Evolutionary conservation across 352 stramenopile species (phyloP).

Genomic region (Halophytophthora batemanensis): DNA sequence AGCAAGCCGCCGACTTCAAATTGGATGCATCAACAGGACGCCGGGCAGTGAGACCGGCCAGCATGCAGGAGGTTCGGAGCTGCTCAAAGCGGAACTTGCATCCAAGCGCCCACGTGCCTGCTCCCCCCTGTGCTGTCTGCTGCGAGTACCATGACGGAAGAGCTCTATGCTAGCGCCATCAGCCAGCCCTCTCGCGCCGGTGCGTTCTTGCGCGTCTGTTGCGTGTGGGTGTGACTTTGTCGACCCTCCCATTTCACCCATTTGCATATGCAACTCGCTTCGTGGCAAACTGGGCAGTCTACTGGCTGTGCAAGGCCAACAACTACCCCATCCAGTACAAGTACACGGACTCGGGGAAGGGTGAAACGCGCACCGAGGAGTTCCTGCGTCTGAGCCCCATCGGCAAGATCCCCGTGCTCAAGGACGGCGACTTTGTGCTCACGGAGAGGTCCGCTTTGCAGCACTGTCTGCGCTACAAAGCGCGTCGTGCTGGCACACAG

Average conservation of each 20-base stretch:
- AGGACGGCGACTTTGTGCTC: slow-evolving; percentile 65
- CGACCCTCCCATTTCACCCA: too few relatives aligned
- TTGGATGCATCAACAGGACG: slow-evolving; percentile 24
- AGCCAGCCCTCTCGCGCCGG: slow-evolving; percentile 65
- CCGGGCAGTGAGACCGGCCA: too few relatives aligned
- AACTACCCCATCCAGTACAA: slow-evolving; percentile 61
- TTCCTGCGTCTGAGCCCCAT: slow-evolving; percentile 61
- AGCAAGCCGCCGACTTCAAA: slow-evolving; percentile 12
- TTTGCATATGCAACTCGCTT: too few relatives aligned
- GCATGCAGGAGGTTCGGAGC: too few relatives aligned
- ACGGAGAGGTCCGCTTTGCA: slow-evolving; percentile 42
- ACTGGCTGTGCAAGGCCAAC: slow-evolving; percentile 72
- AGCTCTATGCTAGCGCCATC: slow-evolving; percentile 55
- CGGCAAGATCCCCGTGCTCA: slow-evolving; percentile 67
- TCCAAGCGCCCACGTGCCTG: too few relatives aligned
- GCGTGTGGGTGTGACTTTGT: too few relatives aligned
- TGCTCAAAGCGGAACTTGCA: too few relatives aligned
- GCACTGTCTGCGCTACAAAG: not conserved
- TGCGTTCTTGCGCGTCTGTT: slow-evolving; percentile 5
- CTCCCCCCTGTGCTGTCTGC: too few relatives aligned
- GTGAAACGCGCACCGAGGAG: slow-evolving; percentile 41
- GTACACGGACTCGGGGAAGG: slow-evolving; percentile 47
- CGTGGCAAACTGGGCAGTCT: slow-evolving; percentile 22
- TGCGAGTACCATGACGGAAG: slow-evolving; percentile 29
- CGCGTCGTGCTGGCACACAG: not conserved